phyloP scores from a whole-genome alignment of 345 rosid genomes.

The Sisymbrium altissimum region DNA sequence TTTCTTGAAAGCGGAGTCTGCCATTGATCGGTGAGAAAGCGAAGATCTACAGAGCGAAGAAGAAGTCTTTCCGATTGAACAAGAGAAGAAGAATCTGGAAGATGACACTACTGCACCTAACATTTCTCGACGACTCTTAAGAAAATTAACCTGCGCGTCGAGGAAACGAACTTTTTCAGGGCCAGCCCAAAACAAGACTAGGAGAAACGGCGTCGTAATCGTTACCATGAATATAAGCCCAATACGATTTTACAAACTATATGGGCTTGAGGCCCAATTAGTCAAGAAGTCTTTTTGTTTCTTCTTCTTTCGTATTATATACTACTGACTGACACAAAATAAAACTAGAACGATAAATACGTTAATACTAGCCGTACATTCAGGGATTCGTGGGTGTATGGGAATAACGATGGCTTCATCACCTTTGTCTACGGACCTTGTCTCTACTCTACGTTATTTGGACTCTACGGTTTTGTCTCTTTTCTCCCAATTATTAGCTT shows the following conservation, averaged over 20 bases:
- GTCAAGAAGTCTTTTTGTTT: not conserved
- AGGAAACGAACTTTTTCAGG: not conserved
- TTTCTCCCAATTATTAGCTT: slow-evolving; percentile 1
- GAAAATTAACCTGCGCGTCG: too few species aligned
- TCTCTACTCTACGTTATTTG: not conserved
- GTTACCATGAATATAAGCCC: not conserved
- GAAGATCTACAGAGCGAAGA: slow-evolving; percentile 8
- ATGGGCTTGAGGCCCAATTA: not conserved
- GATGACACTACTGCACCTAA: slow-evolving; percentile 23
- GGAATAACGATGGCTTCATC: not conserved
- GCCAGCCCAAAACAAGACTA: not conserved
- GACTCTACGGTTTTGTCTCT: not conserved
- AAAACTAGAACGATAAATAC: not conserved
- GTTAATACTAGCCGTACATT: not conserved
- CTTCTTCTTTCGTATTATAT: not conserved
- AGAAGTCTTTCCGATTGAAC: slow-evolving; percentile 10
- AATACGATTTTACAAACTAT: not conserved
- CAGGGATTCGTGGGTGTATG: not conserved
- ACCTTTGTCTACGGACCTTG: not conserved
- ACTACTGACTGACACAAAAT: not conserved
- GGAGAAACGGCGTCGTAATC: not conserved
- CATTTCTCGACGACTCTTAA: slow-evolving; percentile 20
- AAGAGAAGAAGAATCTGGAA: slow-evolving; percentile 37
- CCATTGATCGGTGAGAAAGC: slow-evolving; percentile 60
- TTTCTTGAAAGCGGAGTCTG: slow-evolving; percentile 67